Conservation (phyloP, 2,329 filamentous ascomycete species). For the Dendryphion nanum region DNA sequence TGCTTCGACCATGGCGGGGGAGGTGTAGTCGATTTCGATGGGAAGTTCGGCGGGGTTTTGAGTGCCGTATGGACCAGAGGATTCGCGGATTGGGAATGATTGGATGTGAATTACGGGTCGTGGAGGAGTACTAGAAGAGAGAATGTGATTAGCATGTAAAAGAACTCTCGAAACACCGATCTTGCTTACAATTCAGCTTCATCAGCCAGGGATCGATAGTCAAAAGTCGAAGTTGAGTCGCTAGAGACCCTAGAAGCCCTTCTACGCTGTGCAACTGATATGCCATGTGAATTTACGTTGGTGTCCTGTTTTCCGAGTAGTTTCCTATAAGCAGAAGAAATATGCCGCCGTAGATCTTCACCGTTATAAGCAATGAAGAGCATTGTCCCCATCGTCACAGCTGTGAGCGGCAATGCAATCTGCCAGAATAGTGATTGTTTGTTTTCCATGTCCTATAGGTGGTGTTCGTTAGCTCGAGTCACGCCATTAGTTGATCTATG, state of each 20-base stretch:
- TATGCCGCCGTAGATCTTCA: constrained; percentile 19
- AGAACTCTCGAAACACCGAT: no score
- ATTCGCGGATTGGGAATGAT: no score
- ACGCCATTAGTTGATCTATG: no score
- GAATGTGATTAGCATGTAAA: no score
- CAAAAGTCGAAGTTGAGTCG: constrained; percentile 10
- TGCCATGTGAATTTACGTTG: constrained; percentile 13
- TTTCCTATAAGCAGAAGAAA: constrained; percentile 10
- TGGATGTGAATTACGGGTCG: no score
- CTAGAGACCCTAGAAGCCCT: constrained; percentile 7
- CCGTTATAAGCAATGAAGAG: constrained; percentile 30
- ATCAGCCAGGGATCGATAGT: constrained; percentile 14
- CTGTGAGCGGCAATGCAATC: constrained; percentile 29
- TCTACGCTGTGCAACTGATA: constrained; percentile 26
- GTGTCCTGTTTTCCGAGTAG: constrained; percentile 18
- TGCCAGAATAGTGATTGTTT: constrained; percentile 43
- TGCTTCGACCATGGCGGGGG: no score
- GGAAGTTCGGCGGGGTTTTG: no score
- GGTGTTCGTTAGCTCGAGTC: no score
- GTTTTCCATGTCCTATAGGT: constrained; percentile 40
- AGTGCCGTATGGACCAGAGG: no score
- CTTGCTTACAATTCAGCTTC: constrained; percentile 29
- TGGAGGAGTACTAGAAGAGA: no score
- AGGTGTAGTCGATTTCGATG: no score
- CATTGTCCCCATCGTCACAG: constrained; percentile 21